These are phyloP conservation scores for Gyromitra esculenta DNA, from an alignment of 2,329 filamentous ascomycete species.

Conservation along the genomic window DNA sequence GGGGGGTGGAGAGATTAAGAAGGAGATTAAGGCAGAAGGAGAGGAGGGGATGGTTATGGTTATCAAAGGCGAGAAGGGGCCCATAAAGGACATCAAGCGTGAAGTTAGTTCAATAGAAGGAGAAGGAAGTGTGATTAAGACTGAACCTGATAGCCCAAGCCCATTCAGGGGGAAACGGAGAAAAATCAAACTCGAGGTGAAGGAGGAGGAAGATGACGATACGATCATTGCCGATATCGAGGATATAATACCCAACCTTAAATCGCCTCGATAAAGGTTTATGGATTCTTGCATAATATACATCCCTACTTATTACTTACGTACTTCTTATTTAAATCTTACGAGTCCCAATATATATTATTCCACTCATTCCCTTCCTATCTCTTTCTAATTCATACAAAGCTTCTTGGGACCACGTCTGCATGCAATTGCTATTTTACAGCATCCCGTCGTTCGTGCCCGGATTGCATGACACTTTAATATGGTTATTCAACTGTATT, in stretches of 20 bases:
- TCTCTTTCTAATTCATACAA: background rate
- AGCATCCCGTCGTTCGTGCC: too few relatives aligned
- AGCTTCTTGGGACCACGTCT: background rate
- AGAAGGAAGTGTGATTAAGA: slow-evolving; percentile 39
- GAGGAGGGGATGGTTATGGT: background rate
- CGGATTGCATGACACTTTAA: too few relatives aligned
- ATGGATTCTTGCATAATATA: background rate
- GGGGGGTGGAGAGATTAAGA: background rate
- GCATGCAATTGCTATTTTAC: background rate
- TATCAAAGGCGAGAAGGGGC: background rate
- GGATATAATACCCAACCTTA: slow-evolving; percentile 35
- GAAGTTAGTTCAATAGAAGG: background rate
- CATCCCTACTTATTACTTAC: slow-evolving; percentile 4
- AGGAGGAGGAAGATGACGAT: slow-evolving; percentile 39
- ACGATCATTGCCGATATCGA: slow-evolving; percentile 46
- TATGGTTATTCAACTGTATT: too few relatives aligned
- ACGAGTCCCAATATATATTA: background rate
- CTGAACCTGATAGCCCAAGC: slow-evolving; percentile 57
- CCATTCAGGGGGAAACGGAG: slow-evolving; percentile 34
- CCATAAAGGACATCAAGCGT: background rate
- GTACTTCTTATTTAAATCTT: slow-evolving; percentile 16
- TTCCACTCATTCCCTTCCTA: background rate
- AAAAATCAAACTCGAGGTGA: slow-evolving; percentile 49
- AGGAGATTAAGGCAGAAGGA: background rate
- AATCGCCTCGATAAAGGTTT: slow-evolving; percentile 3